Percentiles rank a stretch among this genome's conserved stretches.
Evolutionary conservation across 2,329 filamentous ascomycete species (phyloP).

Genomic region (Tolypocladium guangdongense): DNA sequence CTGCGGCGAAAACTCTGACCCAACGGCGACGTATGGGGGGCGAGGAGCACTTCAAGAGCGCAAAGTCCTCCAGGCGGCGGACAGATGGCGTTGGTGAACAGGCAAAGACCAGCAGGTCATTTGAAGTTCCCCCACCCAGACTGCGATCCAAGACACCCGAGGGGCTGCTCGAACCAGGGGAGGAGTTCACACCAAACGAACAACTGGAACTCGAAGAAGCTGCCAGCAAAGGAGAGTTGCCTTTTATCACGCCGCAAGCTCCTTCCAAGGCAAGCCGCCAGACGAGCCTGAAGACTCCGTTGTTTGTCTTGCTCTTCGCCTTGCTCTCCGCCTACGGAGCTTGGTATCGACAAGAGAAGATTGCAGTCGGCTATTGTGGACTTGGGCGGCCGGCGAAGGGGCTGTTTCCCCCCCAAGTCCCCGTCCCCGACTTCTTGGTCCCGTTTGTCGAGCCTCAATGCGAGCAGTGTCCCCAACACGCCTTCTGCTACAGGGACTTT

Average conservation of each 20-base stretch:
- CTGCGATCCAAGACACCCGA: conserved; percentile 22
- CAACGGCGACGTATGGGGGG: conserved; percentile 38
- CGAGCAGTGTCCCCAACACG: conserved; percentile 82
- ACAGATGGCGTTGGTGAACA: conserved; percentile 23
- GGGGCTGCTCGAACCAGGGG: conserved; percentile 52
- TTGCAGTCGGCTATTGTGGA: conserved; percentile 92
- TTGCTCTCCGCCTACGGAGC: conserved; percentile 61
- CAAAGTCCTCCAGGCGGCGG: conserved; percentile 32
- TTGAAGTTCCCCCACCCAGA: conserved; percentile 41
- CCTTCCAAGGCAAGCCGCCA: conserved; percentile 23
- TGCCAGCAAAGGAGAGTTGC: conserved; percentile 39
- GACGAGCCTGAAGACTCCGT: conserved; percentile 48
- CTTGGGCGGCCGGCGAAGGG: conserved; percentile 54
- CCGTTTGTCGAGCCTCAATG: conserved; percentile 67
- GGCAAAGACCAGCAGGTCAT: conserved; percentile 36
- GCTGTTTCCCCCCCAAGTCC: conserved; percentile 36
- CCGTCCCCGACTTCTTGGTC: conserved; percentile 61
- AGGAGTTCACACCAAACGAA: conserved; percentile 91
- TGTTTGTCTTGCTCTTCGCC: conserved; percentile 60
- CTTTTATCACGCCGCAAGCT: conserved; percentile 31
- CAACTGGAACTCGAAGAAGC: conserved; percentile 70
- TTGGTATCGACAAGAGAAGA: conserved; percentile 90
- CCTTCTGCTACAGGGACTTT: conserved; percentile 74
- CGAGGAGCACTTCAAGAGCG: conserved; percentile 29
- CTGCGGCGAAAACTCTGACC: conserved; percentile 35